These are phyloP conservation scores for Epichloe sp. DNA, from an alignment of 2,329 filamentous ascomycete species.

Conservation along the genomic window DNA sequence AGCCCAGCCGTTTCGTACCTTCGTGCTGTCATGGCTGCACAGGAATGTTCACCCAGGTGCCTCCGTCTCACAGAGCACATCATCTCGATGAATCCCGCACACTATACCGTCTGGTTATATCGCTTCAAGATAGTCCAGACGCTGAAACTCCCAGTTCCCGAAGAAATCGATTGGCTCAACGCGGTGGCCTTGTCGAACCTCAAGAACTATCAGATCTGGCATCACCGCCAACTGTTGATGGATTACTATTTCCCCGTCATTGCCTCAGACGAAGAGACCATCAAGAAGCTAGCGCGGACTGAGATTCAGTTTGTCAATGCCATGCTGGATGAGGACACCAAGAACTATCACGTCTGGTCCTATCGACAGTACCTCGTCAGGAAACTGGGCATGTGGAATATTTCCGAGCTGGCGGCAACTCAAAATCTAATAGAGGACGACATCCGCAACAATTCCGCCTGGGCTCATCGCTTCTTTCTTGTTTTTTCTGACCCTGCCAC, in stretches of 20 bases:
- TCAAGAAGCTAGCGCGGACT: slow-evolving; percentile 44
- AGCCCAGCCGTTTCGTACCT: slow-evolving; percentile 74
- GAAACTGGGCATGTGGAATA: slow-evolving; percentile 56
- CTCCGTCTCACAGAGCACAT: slow-evolving; percentile 77
- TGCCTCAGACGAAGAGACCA: slow-evolving; percentile 41
- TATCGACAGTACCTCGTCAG: slow-evolving; percentile 65
- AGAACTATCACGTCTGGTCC: slow-evolving; percentile 98
- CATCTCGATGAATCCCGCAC: slow-evolving; percentile 85
- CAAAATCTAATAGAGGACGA: slow-evolving; percentile 64
- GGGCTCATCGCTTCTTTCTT: slow-evolving; percentile 95
- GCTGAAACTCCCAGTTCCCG: slow-evolving; percentile 48
- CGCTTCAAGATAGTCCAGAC: slow-evolving; percentile 65
- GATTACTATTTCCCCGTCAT: slow-evolving; percentile 46
- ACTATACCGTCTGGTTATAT: slow-evolving; percentile 98
- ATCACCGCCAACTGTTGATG: slow-evolving; percentile 53
- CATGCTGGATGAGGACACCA: slow-evolving; percentile 78
- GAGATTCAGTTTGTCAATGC: slow-evolving; percentile 64
- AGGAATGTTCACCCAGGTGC: slow-evolving; percentile 70
- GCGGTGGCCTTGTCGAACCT: slow-evolving; percentile 67
- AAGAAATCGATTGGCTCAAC: slow-evolving; percentile 81
- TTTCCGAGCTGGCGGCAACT: slow-evolving; percentile 57
- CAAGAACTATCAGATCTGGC: slow-evolving; percentile 99
- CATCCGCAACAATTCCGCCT: slow-evolving; percentile 91
- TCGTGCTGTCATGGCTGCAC: slow-evolving; percentile 78
- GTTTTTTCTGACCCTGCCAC: slow-evolving; percentile 53